Percentiles rank a stretch among this genome's conserved stretches.
Conservation (phyloP, 2,329 filamentous ascomycete species). For the Calonectria hongkongensis region DNA sequence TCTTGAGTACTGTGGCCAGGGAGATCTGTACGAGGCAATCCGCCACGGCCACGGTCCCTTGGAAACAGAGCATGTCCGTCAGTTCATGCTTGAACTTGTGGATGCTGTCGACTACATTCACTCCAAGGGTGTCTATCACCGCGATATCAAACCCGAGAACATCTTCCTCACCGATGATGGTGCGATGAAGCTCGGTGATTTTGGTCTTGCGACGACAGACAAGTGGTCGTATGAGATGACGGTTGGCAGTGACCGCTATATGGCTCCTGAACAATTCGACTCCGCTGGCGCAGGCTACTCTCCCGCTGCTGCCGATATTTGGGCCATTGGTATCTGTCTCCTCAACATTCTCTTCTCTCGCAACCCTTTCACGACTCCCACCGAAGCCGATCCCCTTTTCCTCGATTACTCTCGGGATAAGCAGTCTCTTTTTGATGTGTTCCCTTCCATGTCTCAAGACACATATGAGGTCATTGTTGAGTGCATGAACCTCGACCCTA, state of each 20-base stretch:
- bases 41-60: constrained; percentile 90
- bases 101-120: constrained; percentile 94
- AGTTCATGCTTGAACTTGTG: constrained; percentile 96
- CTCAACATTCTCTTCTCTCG: constrained; percentile 97
- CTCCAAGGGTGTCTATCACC: constrained; percentile 92
- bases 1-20: constrained; percentile 95
- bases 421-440: constrained; percentile 97
- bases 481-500: constrained; percentile 93
- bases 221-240: constrained; percentile 94
- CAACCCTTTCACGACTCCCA: constrained; percentile 95
- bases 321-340: constrained; percentile 97
- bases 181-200: constrained; percentile 96
- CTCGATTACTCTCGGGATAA: constrained; percentile 94
- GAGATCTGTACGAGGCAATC: constrained; percentile 98
- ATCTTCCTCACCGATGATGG: constrained; percentile 94
- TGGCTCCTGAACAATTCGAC: constrained; percentile 99
- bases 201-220: constrained; percentile 92
- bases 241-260: constrained; percentile 98
- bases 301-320: constrained; percentile 94
- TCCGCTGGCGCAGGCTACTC: constrained; percentile 91
- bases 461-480: constrained; percentile 95
- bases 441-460: constrained; percentile 98
- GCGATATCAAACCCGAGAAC: constrained; percentile 99
- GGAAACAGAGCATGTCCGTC: constrained; percentile 96
- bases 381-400: constrained; percentile 93